Evolutionary conservation across 352 stramenopile genomes (phyloP).

Genomic region (Phytophthora pluvialis): DNA sequence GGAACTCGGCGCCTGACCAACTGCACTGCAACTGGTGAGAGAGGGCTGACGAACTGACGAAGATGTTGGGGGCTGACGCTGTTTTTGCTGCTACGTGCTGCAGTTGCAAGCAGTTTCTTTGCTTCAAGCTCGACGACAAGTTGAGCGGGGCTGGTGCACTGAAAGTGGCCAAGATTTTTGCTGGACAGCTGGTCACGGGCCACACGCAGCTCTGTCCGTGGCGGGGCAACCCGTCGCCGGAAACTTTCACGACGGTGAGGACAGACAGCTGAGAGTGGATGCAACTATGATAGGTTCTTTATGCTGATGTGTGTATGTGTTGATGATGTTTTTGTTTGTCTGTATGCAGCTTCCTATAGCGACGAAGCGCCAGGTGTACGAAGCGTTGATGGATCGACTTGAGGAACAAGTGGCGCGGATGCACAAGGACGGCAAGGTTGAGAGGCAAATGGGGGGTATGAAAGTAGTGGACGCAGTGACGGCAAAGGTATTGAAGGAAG

Average conservation of each 20-base stretch:
- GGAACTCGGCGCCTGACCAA: constrained; percentile 50
- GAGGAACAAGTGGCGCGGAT: constrained; percentile 18
- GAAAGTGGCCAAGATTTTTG: constrained; percentile 49
- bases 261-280: no score
- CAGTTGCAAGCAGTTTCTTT: constrained; percentile 56
- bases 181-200: constrained; percentile 42
- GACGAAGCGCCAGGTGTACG: constrained; percentile 38
- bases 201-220: constrained; percentile 65
- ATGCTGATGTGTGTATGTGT: no score
- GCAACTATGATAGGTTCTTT: no score
- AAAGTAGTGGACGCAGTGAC: constrained; percentile 20
- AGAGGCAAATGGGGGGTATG: constrained; percentile 24
- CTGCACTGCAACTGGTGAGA: constrained; percentile 51
- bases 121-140: constrained; percentile 57
- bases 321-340: neutral
- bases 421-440: constrained; percentile 14
- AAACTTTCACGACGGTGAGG: constrained; percentile 60
- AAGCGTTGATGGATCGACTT: constrained; percentile 34
- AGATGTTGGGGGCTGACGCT: constrained; percentile 4
- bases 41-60: neutral
- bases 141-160: constrained; percentile 49
- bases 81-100: no score
- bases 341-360: constrained; percentile 43
- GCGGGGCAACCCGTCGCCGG: constrained; percentile 60
- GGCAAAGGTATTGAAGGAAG: constrained; percentile 27